phyloP scores from a whole-genome alignment of 768 basidiomycete species.

The Rhizopogon roseolus region DNA sequence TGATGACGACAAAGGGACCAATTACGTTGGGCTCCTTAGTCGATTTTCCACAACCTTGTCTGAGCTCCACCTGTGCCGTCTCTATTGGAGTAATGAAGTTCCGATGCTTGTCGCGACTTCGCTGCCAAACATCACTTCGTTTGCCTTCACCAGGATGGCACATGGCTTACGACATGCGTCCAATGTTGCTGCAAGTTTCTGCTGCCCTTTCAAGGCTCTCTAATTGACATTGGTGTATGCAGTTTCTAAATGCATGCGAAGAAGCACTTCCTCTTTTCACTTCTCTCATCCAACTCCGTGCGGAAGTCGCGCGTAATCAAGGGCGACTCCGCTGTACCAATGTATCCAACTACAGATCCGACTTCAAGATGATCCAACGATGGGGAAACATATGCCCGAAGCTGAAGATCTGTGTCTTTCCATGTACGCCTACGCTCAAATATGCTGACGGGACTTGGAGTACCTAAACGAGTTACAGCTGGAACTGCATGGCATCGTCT shows the following conservation, averaged over 20 bases:
- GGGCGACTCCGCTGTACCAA: neutral
- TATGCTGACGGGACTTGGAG: neutral
- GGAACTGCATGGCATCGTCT: constrained; percentile 6
- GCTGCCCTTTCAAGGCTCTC: neutral
- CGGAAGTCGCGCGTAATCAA: neutral
- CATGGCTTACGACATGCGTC: neutral
- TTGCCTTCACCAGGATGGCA: neutral
- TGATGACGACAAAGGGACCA: neutral
- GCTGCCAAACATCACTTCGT: neutral
- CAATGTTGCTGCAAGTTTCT: neutral
- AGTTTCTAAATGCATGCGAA: constrained; percentile 1
- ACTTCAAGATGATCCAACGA: neutral
- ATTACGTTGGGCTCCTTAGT: neutral
- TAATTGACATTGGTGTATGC: neutral
- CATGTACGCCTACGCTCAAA: neutral
- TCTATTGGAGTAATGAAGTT: neutral
- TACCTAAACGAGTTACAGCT: neutral
- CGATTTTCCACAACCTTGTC: neutral
- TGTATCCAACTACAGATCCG: neutral
- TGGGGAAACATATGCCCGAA: constrained; percentile 4
- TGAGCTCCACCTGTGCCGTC: neutral
- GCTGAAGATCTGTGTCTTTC: constrained; percentile 1
- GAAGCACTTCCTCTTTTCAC: neutral
- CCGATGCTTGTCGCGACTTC: neutral
- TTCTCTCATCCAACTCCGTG: neutral